These are phyloP conservation scores for Mucor mucedo DNA, from an alignment of 371 early-diverging fungal species.

Conservation along the genomic window DNA sequence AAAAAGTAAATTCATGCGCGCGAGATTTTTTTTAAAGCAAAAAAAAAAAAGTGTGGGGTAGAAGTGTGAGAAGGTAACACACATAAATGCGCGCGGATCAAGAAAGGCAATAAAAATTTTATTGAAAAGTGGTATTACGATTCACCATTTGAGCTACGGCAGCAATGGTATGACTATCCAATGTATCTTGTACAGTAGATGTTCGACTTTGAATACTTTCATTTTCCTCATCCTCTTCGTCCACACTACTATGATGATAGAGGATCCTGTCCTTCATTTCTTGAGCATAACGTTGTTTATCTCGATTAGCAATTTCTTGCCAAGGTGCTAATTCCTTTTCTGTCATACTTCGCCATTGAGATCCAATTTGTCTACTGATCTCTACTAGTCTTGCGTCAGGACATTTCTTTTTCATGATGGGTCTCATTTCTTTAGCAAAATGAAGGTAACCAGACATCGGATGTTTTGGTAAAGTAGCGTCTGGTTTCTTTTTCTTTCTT, in stretches of 20 bases:
- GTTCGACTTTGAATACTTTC: not conserved
- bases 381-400: slow-evolving; percentile 66
- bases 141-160: slow-evolving; percentile 37
- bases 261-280: slow-evolving; percentile 61
- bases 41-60: no score
- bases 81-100: no score
- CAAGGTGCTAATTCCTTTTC: slow-evolving; percentile 60
- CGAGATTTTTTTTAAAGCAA: no score
- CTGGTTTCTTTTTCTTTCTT: slow-evolving; percentile 66
- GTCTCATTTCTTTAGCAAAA: slow-evolving; percentile 66
- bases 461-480: slow-evolving; percentile 78
- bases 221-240: slow-evolving; percentile 11
- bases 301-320: slow-evolving; percentile 64
- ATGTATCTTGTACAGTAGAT: not conserved
- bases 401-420: slow-evolving; percentile 57
- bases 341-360: slow-evolving; percentile 66
- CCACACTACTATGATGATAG: not conserved
- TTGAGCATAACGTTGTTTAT: slow-evolving; percentile 76
- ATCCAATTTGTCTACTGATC: slow-evolving; percentile 68
- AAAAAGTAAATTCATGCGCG: no score
- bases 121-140: slow-evolving; percentile 3
- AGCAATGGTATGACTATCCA: slow-evolving; percentile 31
- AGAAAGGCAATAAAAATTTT: not conserved
- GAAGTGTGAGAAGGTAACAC: no score
- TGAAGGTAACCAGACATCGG: slow-evolving; percentile 81